These are phyloP conservation scores for Talaromyces adpressus DNA, from an alignment of 495 filamentous ascomycete genomes.

Conservation along the genomic window DNA sequence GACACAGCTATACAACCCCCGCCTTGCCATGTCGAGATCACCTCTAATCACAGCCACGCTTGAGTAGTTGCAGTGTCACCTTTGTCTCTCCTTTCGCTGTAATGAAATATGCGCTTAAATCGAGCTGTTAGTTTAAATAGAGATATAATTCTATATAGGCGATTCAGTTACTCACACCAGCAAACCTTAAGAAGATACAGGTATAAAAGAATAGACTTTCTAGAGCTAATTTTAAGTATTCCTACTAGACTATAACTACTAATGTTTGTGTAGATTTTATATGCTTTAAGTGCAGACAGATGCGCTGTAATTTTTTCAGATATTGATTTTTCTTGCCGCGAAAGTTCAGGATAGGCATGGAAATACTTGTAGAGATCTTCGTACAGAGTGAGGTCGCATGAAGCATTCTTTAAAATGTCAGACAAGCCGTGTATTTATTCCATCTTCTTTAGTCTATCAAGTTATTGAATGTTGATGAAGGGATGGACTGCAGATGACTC, in stretches of 20 bases:
- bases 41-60: too few relatives aligned
- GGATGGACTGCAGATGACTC: too few relatives aligned
- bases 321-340: conserved; percentile 42
- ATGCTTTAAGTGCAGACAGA: conserved; percentile 22
- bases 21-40: too few relatives aligned
- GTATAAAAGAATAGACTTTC: conserved; percentile 38
- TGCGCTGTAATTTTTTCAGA: conserved; percentile 31
- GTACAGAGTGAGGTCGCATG: conserved; percentile 31
- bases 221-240: conserved; percentile 36
- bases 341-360: conserved; percentile 52
- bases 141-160: too few relatives aligned
- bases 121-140: background rate
- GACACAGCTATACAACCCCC: too few relatives aligned
- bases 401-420: conserved; percentile 10
- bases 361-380: conserved; percentile 49
- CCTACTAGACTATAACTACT: conserved; percentile 42
- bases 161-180: too few relatives aligned
- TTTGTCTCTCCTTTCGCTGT: too few relatives aligned
- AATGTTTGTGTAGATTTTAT: conserved; percentile 36
- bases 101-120: too few relatives aligned
- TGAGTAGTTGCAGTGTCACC: too few relatives aligned
- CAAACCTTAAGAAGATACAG: too few relatives aligned
- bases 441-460: conserved; percentile 19
- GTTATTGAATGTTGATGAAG: too few relatives aligned
- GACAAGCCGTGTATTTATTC: conserved; percentile 13